Evolutionary conservation across 1,139 yeast genomes (phyloP).

Genomic region (Candida sojae): DNA sequence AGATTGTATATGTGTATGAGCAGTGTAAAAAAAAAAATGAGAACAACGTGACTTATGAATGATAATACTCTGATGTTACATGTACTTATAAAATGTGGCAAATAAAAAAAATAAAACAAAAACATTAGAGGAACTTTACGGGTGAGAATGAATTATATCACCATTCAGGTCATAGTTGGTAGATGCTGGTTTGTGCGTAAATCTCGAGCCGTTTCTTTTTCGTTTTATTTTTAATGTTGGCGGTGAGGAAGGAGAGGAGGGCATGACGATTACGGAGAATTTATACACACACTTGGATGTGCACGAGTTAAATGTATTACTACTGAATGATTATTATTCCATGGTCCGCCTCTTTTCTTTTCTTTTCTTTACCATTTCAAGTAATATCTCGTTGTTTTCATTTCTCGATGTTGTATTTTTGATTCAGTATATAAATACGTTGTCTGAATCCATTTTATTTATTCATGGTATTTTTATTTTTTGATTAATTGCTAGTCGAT

Average conservation of each 20-base stretch:
- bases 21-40: neutral
- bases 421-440: neutral
- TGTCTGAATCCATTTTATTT: neutral
- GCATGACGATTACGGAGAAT: too few relatives aligned
- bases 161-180: too few relatives aligned
- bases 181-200: too few relatives aligned
- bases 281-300: too few relatives aligned
- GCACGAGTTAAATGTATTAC: too few relatives aligned
- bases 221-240: neutral
- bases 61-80: neutral
- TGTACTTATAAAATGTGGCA: neutral
- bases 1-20: neutral
- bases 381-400: neutral
- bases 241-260: too few relatives aligned
- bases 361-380: neutral
- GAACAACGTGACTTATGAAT: neutral
- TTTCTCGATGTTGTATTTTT: neutral
- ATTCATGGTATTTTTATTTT: neutral
- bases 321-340: neutral
- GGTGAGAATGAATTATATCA: too few relatives aligned
- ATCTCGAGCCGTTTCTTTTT: neutral
- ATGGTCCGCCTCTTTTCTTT: neutral
- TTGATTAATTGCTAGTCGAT: neutral
- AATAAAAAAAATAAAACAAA: neutral
- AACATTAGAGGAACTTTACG: neutral